Base-by-base conservation (phyloP, 768 basidiomycete genomes). In the Galerina marginata region DNA sequence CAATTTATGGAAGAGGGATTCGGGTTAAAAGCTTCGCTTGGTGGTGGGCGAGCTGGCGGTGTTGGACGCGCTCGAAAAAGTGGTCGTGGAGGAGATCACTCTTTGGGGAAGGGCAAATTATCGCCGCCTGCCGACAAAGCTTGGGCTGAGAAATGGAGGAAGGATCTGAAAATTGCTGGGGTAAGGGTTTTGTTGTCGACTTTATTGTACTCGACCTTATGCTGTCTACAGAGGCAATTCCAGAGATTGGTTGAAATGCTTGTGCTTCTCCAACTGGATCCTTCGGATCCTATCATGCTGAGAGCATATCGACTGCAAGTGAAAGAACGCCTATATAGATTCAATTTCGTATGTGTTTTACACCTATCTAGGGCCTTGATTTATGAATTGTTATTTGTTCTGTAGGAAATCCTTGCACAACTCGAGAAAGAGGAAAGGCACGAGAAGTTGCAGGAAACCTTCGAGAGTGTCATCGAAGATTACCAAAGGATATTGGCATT, bases 381-480 rank as follows among this genome's bases (percentile, higher is more conserved):
- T 44, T 42, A 2, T 14, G 49, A 33, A 15, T 61, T 11, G 44
- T 44, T 26, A n/a, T 38, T 9, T 52, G 26, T 46, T 56, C 39
- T 53, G 20, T 69, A 96, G 94, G 94, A 96, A 80, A 84, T 91
- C 53, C 83, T 99, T 46, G 87, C 86, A 54, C 95, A 96, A 69
- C 78, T 98, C 59, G 93, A 96, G 59, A 90, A 91, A 63, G 81
- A 89, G 55, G 96, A 98, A 69, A 83, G 95, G 26, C 81, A 93
- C 55, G 88, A 92, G 59, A 96, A 95, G 72, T 78, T 99, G 45
- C 90, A 95, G 74, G 93, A 96, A 76, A 99, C 96, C 5, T 99
- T 93, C 76, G 88, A 91, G 67, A 88, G 81, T 60, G 94, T 98
- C 10, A 79, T 81, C 45, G 88, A 93, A 45, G 95, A 95, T 72